Base-by-base conservation (phyloP, 108 stramenopile genomes). In the Nitzschia sp. region DNA sequence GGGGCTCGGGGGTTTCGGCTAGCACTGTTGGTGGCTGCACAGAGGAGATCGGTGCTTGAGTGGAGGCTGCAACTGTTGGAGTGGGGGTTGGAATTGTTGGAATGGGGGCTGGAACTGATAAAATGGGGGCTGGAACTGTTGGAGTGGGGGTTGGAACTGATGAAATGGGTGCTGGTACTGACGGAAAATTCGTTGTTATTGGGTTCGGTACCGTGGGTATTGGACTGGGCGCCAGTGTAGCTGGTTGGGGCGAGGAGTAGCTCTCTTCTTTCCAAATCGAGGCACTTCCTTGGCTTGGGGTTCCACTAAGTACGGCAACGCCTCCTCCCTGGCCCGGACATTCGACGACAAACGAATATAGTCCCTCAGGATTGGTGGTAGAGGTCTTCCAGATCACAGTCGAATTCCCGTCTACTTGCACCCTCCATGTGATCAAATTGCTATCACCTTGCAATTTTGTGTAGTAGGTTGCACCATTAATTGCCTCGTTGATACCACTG, bases 371-470 rank as follows among this genome's bases (percentile, higher is more conserved):
- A 45, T 62, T 21, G 11, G 33, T 26, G 6, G 61, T 45, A 17
- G n/a, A 38, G 3, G 42, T 46, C n/a, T 62, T 42, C 61, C 61
- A 62, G 15, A 45, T 13, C 23, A 26, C 42, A 23, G 36, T 62
- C 26, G 24, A 8, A 5, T 21, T 26, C 3, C 61, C 61, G 33
- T 62, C 61, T 24, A 15, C 38, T 2, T 31, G 24, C n/a, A 27
- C 45, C 29, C 42, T 25, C 68, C 68, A 69, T 19, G 68, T 69
- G 45, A 69, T 30, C 2, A 69, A 56, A 29, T 69, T 69, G 6
- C 68, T 30, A 29, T 69, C 29, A 0, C 31, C 54, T 28, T 69
- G 51, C 2, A 69, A 21, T 45, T 45, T 69, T 0, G 68, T 58
- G 36, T 57, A 57, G 53, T 69, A 69, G 2, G 68, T 47, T 29